Evolutionary conservation across 2,329 filamentous ascomycete species (phyloP).

Genomic region (Phyllachora maydis): DNA sequence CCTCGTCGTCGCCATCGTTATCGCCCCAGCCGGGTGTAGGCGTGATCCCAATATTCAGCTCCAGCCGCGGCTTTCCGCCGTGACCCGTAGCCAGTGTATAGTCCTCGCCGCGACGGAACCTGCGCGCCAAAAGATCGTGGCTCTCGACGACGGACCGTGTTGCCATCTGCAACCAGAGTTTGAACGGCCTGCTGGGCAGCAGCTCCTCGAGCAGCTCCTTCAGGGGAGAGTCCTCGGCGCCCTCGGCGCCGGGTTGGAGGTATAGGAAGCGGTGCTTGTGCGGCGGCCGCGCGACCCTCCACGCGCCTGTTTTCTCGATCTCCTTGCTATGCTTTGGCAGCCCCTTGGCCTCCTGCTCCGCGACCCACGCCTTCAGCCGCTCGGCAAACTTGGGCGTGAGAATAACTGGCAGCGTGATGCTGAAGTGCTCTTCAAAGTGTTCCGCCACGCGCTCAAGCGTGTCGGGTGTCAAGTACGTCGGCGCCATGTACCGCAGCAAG

Average conservation of each 20-base stretch:
- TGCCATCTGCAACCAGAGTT: conserved; percentile 70
- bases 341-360: conserved; percentile 33
- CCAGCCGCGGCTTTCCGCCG: conserved; percentile 55
- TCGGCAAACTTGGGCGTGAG: conserved; percentile 59
- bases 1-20: conserved; percentile 33
- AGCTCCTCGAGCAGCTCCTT: conserved; percentile 65
- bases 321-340: conserved; percentile 25
- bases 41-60: conserved; percentile 74
- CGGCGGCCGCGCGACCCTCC: conserved; percentile 67
- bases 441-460: conserved; percentile 66
- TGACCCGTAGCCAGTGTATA: conserved; percentile 87
- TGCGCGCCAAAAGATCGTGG: conserved; percentile 60
- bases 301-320: conserved; percentile 39
- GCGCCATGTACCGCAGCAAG: conserved; percentile 72
- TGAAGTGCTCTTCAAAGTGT: conserved; percentile 65
- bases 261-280: conserved; percentile 93
- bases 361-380: conserved; percentile 50
- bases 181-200: conserved; percentile 69
- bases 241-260: conserved; percentile 31
- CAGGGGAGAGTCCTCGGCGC: conserved; percentile 33
- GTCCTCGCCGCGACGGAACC: conserved; percentile 72
- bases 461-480: conserved; percentile 80
- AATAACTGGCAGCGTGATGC: conserved; percentile 62
- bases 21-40: conserved; percentile 72
- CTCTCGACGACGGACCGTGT: conserved; percentile 57